These are phyloP conservation scores for Trypanosoma lewisi DNA, from an alignment of 208 protist species.

Conservation along the genomic window DNA sequence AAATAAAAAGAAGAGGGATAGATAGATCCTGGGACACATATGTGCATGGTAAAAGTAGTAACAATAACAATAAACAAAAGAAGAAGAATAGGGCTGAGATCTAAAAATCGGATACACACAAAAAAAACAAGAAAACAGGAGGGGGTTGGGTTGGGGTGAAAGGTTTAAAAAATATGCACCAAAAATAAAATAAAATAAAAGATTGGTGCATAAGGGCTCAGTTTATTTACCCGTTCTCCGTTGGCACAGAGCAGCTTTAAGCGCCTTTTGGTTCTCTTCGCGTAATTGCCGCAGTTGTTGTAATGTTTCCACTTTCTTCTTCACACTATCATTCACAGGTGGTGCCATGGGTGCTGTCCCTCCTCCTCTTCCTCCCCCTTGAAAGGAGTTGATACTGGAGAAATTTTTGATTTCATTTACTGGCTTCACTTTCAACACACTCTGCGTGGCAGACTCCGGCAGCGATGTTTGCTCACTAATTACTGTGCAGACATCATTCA, in stretches of 20 bases:
- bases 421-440: background rate
- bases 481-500: conserved; percentile 18
- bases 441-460: background rate
- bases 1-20: background rate
- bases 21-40: background rate
- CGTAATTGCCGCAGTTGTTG: conserved; percentile 50
- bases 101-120: too few relatives aligned
- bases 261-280: conserved; percentile 57
- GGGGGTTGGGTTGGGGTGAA: background rate
- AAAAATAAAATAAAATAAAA: conserved; percentile 6
- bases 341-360: background rate
- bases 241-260: conserved; percentile 38
- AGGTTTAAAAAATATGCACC: background rate
- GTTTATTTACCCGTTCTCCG: conserved; percentile 16
- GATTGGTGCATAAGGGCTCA: background rate
- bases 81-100: too few relatives aligned
- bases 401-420: too few relatives aligned
- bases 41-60: background rate
- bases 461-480: conserved; percentile 14
- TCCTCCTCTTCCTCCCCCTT: background rate
- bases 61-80: too few relatives aligned
- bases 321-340: background rate
- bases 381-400: background rate
- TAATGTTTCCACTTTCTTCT: conserved; percentile 33
- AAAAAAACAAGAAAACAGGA: conserved; percentile 6